Evolutionary conservation across 768 basidiomycete genomes (phyloP), one percentile per base, ranked within the genome.

Genomic region (Mycena filopes): DNA sequence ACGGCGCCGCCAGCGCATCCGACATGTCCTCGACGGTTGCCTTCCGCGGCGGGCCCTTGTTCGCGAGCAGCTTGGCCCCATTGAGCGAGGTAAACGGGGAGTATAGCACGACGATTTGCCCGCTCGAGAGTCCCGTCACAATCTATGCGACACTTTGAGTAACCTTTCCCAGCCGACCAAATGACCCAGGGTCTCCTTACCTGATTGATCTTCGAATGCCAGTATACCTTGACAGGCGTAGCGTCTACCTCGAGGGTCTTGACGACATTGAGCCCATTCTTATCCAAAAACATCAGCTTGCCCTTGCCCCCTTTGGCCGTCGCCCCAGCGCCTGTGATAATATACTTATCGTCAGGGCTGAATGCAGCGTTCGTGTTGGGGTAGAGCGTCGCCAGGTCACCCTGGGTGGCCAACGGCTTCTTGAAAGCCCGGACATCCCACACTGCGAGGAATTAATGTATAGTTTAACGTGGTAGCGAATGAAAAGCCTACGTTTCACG

Each of bases 151-250:
- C 36, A 43, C n/a, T 28, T 54, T 65, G 51, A 43, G 49, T 28
- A 54, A 58, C 43, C 28, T 36, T 54, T 26, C 18, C 16, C 40
- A 60, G 42, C 16, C 40, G 62, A 41, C 18, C 47, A 40, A 63
- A 54, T 46, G 48, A 63, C 63, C 55, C 31, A 70, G n/a, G n/a
- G 45, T 69, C 58, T 36, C 46, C 50, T 70, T 67, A 93, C 94
- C 86, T 98, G 95, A 81, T 99, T 99, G 83, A 99, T 99, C 78
- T 93, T 94, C 8, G 94, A 88, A 80, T 98, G 98, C 98, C 98
- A 99, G 28, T 86, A 79, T 3, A 98, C 93, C 73, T 90, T 92
- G 60, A 99, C 93, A 12, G 98, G 95, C 38, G 89, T 92, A 26
- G 89, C 84, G 46, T 89, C 89, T 71, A 93, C 86, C 60, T 84